Evolutionary conservation across 768 basidiomycete species (phyloP), one percentile per base, ranked within the genome.

Genomic region (Asterophora lycoperdoides): DNA sequence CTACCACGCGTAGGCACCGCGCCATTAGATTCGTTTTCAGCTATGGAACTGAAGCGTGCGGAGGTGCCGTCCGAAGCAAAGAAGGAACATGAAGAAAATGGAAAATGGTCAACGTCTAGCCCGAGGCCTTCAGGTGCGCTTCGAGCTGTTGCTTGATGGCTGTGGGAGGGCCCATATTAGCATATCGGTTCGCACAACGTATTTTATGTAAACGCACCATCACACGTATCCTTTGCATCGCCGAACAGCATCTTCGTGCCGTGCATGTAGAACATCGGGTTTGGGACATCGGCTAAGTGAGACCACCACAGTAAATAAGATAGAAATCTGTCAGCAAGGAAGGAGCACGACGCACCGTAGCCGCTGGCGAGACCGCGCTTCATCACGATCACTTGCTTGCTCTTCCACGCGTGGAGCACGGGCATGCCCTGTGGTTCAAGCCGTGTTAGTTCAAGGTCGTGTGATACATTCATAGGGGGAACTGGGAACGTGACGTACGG

Each of bases 231-330:
- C 62, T 91, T 92, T 29, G 92, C 92, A 64, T 93, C 92, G 37
- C 92, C 91, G 57, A 93, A 93, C 53, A 93, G 59, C 92, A 93
- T 93, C 70, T 84, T 88, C 18, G 91, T 87, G 38, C 85, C 84
- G 17, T 84, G 80, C 85, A 91, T 89, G 67, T 88, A 93, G 75
- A 93, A 93, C 85, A 93, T 87, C 15, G 91, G 91, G 63, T 93
- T 93, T 9, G 89, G 91, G 8, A 93, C 90, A 62, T 93, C 90
- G 44, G 92, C 90, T 87, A 42, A 30, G n/a, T 20, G 23, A 35
- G 3, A 6, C 23, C 23, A 6, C 23, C 3, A 6, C 23, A 23
- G 6, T 23, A 23, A 23, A 23, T 23, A 23, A 23, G 6, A 23
- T 23, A 23, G 6, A 23, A 23, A 3, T 23, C 23, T 23, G 23